Evolutionary conservation across 164 flowering plant species (phyloP).

Genomic region (Magnolia kwangsiensis): DNA sequence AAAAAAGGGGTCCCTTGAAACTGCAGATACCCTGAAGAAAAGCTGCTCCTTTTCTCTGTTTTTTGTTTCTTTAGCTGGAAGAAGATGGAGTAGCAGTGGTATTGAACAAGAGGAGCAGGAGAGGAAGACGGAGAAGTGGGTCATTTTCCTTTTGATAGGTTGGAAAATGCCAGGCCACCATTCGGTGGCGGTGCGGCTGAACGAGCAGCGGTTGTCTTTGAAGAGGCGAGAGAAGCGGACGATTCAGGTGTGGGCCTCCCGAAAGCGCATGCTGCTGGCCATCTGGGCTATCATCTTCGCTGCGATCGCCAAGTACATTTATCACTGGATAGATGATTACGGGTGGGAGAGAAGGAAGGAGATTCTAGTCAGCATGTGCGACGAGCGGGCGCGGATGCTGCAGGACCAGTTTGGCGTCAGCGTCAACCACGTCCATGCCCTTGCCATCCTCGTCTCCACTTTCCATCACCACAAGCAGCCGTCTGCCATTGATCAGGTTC

Average conservation of each 20-base stretch:
- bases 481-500: slow-evolving; percentile 89
- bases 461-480: slow-evolving; percentile 74
- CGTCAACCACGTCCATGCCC: slow-evolving; percentile 93
- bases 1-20: slow-evolving; percentile 8
- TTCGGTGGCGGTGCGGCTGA: slow-evolving; percentile 22
- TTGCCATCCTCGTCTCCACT: slow-evolving; percentile 83
- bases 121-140: neutral
- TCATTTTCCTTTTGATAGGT: slow-evolving; percentile 11
- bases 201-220: slow-evolving; percentile 12
- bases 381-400: slow-evolving; percentile 85
- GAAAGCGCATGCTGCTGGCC: slow-evolving; percentile 20
- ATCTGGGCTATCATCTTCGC: slow-evolving; percentile 43
- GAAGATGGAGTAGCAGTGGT: neutral
- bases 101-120: neutral
- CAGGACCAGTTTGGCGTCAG: slow-evolving; percentile 92
- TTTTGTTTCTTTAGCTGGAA: slow-evolving; percentile 9
- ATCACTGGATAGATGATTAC: slow-evolving; percentile 40
- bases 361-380: slow-evolving; percentile 70
- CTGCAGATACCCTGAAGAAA: slow-evolving; percentile 20
- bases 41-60: slow-evolving; percentile 3
- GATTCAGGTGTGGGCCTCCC: slow-evolving; percentile 10
- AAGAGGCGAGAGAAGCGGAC: slow-evolving; percentile 14
- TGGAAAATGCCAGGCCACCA: slow-evolving; percentile 27
- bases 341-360: slow-evolving; percentile 60
- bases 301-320: slow-evolving; percentile 27